These are phyloP conservation scores for Breynia disticha DNA, from an alignment of 441 rosid species.

Conservation along the genomic window DNA sequence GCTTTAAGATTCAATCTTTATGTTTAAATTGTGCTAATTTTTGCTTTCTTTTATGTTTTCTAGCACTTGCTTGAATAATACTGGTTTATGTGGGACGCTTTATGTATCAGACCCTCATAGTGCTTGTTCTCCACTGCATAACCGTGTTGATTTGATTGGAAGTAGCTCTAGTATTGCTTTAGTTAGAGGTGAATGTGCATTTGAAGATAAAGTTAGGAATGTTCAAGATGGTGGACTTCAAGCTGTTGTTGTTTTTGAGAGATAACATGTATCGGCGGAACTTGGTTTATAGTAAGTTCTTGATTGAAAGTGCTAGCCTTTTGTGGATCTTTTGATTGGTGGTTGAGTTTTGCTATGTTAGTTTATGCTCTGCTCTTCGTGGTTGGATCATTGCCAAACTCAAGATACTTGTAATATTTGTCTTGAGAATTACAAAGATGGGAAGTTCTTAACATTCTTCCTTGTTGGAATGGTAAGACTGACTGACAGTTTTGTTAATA, in stretches of 20 bases:
- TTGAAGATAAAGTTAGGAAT: constrained; percentile 49
- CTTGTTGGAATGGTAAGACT: constrained; percentile 60
- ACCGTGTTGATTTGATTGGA: constrained; percentile 20
- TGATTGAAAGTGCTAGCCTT: no score
- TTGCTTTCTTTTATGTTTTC: background rate
- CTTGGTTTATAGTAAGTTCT: constrained; percentile 54
- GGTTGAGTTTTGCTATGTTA: background rate
- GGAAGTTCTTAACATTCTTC: constrained; percentile 59
- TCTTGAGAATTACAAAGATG: constrained; percentile 66
- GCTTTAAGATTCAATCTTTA: no score
- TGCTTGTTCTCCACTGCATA: constrained; percentile 42
- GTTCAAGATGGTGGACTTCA: constrained; percentile 44
- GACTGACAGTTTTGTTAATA: constrained; percentile 2
- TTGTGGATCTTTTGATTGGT: no score
- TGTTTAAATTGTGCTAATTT: background rate
- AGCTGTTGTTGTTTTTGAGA: constrained; percentile 60
- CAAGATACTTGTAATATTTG: constrained; percentile 70
- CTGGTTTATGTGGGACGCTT: constrained; percentile 57
- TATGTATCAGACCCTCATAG: constrained; percentile 46
- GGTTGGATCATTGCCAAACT: constrained; percentile 17
- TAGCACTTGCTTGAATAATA: constrained; percentile 27
- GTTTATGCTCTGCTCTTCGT: constrained; percentile 31
- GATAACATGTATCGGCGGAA: constrained; percentile 30
- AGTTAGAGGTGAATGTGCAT: constrained; percentile 55
- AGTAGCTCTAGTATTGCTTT: constrained; percentile 37